Evolutionary conservation across 352 stramenopile species (phyloP), one percentile per base, ranked within the genome.

Genomic region (Hyphochytrium catenoides): DNA sequence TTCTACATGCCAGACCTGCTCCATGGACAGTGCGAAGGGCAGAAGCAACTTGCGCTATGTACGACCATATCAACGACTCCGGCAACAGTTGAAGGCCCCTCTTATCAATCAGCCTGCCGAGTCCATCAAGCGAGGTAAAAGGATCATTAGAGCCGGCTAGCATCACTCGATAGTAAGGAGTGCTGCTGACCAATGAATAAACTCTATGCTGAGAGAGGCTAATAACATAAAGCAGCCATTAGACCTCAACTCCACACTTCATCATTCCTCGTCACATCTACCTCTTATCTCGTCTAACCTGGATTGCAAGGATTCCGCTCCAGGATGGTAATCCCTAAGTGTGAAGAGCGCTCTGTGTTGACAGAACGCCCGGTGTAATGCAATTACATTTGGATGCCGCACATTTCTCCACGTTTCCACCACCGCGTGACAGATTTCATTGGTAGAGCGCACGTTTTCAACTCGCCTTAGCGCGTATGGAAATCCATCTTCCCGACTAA

Each of bases 391-490:
- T 3, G 67, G 57, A 53, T 85, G 67, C 34, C 57, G 8, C n/a
- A 62, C 36, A 7, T 24, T 18, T 23, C 37, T 51, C 54, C 54
- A 62, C 11, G 24, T 39, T 11, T 41, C 22, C 7, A 37, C 20
- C 3, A 45, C 49, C n/a, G 30, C n/a, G 15, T 35, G 35, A 23
- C 44, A 29, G 11, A 57, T 30, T 6, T 27, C 43, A 16, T 46
- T 54, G 16, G 50, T 69, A 4, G 74, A 63, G 21, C 66, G 60
- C 21, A 82, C 65, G 27, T 57, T 74, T 41, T 91, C 75, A 44
- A 89, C 66, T 31, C 75, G 54, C 20, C 75, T 52, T 8, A 88
- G 41, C 12, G 52, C 64, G 50, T 82, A 88, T 19, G 67, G 51
- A 40, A 58, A 39, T 0, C 73, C 73, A 47, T 86, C 70, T 12